A percentile compares a stretch with the other conserved stretches of the same genome.
phyloP scores from a whole-genome alignment of 208 protist genomes.

The Naegleria lovaniensis region DNA sequence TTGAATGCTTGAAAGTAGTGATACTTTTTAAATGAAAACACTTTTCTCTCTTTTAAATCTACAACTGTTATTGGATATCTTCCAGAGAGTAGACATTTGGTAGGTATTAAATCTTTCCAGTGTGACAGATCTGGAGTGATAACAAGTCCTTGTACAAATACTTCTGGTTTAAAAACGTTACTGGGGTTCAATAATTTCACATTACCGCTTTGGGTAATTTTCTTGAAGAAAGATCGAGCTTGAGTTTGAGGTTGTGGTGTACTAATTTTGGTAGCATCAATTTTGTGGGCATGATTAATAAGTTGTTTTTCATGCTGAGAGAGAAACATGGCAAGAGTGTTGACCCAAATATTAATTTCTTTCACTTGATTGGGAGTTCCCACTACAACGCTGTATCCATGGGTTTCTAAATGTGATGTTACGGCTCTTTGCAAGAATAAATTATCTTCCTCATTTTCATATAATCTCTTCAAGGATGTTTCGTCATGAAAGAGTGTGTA shows the following conservation, averaged over 20 bases:
- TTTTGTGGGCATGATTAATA: not conserved
- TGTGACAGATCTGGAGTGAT: not conserved
- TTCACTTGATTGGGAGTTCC: not conserved
- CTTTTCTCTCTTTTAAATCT: not conserved
- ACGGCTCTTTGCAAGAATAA: not conserved
- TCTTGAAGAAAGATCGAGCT: not conserved
- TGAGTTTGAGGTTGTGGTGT: not conserved
- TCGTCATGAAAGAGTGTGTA: not conserved
- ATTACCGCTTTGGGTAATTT: not conserved
- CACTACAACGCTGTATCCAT: constrained; percentile 16
- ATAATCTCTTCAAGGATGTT: not conserved
- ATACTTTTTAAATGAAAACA: not conserved
- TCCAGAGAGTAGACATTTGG: not conserved
- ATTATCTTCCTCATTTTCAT: not conserved
- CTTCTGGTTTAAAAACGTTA: not conserved
- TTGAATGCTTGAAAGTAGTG: not conserved
- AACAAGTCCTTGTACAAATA: constrained; percentile 7
- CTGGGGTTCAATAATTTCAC: not conserved
- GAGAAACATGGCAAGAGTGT: not conserved
- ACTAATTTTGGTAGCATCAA: not conserved
- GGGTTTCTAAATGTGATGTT: not conserved
- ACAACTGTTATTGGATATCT: not conserved
- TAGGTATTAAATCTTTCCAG: not conserved
- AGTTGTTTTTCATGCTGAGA: not conserved
- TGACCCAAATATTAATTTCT: constrained; percentile 7